Conservation (phyloP, 352 stramenopile genomes). For the Globisporangium alternatum region DNA sequence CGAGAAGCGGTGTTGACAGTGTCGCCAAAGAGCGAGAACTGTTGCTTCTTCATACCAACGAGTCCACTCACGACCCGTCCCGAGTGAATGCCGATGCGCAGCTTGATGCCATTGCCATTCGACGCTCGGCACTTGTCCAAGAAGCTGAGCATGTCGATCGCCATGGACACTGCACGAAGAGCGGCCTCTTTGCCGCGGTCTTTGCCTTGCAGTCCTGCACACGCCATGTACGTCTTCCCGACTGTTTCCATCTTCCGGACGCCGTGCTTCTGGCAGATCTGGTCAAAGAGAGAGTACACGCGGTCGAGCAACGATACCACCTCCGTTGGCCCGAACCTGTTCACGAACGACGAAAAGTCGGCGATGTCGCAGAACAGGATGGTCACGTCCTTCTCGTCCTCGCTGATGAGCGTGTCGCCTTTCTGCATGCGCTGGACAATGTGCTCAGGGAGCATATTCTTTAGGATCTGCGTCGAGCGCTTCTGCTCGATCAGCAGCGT, state of each 20-base stretch:
- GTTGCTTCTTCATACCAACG: constrained; percentile 90
- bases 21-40: constrained; percentile 93
- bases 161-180: constrained; percentile 71
- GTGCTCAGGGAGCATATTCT: constrained; percentile 85
- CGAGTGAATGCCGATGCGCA: constrained; percentile 90
- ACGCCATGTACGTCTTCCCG: constrained; percentile 91
- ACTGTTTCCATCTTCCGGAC: constrained; percentile 94
- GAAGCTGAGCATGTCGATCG: constrained; percentile 68
- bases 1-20: constrained; percentile 88
- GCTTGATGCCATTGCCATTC: constrained; percentile 82
- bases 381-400: constrained; percentile 87
- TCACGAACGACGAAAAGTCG: constrained; percentile 80
- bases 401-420: constrained; percentile 75
- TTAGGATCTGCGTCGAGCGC: constrained; percentile 77
- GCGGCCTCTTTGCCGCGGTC: constrained; percentile 70
- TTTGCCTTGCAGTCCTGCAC: constrained; percentile 81
- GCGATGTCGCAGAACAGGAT: constrained; percentile 86
- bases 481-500: constrained; percentile 78
- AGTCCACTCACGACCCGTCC: constrained; percentile 86
- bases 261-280: constrained; percentile 88
- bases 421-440: constrained; percentile 85
- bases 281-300: constrained; percentile 92
- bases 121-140: constrained; percentile 71
- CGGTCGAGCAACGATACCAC: constrained; percentile 87
- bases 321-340: constrained; percentile 67